Conservation (phyloP, 768 basidiomycete species). For the Cystofilobasidium bisporidii region DNA sequence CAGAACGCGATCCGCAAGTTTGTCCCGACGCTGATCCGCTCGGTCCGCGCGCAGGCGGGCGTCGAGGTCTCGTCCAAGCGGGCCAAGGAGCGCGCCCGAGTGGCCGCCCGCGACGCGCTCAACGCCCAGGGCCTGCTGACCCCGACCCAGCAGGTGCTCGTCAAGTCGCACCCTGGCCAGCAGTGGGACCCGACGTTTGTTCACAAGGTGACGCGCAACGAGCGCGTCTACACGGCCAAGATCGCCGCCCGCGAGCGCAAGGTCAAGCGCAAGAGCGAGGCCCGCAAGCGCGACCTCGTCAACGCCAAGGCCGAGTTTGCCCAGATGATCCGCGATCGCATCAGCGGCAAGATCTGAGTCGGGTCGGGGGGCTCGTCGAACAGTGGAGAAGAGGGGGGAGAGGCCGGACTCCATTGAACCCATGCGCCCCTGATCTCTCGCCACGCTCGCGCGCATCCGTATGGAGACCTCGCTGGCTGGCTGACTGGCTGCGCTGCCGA, state of each 20-base stretch:
- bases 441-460: too few species aligned
- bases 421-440: too few species aligned
- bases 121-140: conserved; percentile 8
- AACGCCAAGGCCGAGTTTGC: not conserved
- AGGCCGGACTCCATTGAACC: too few species aligned
- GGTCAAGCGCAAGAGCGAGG: not conserved
- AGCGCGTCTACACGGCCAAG: not conserved
- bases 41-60: not conserved
- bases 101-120: not conserved
- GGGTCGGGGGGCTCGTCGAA: too few species aligned
- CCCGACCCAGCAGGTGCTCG: conserved; percentile 7
- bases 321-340: not conserved
- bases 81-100: not conserved
- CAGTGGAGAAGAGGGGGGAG: too few species aligned
- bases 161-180: not conserved
- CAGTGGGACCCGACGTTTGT: not conserved
- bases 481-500: too few species aligned
- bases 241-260: not conserved
- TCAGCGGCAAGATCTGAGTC: conserved; percentile 3
- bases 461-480: too few species aligned
- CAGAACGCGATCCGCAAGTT: conserved; percentile 10
- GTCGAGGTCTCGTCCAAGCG: not conserved
- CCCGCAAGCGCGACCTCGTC: not conserved
- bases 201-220: not conserved
- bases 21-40: conserved; percentile 3